Base-by-base conservation (phyloP, 352 stramenopile species). In the Phytophthora nicotianae region DNA sequence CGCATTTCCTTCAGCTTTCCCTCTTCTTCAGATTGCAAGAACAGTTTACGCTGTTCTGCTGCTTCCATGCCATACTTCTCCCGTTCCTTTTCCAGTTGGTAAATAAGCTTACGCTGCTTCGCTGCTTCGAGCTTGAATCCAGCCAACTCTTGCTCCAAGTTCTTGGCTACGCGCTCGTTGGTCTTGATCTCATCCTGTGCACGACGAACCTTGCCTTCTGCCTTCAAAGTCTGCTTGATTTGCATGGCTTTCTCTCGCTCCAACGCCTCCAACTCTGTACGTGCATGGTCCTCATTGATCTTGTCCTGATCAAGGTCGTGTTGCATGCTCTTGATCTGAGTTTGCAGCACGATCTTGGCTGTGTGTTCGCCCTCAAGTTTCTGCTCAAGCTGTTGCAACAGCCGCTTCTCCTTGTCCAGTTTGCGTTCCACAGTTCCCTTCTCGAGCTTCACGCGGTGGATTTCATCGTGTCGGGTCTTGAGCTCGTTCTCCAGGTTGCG, bases 11-110 rank as follows among this genome's bases (percentile, higher is more conserved):
- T 90, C 27, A 91, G 50, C 47, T 92, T 91, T 26, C 64, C 79
- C n/a, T 91, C 77, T 70, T 90, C 83, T 66, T 97, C 85, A 8
- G 88, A 74, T 52, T 95, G 75, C 32, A 93, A 60, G 58, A 93
- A 97, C 42, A 96, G 58, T 33, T 90, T 89, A 27, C 85, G 85
- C 58, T 97, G 91, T 60, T 95, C 84, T 1, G 76, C 77, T n/a
- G 84, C 84, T 38, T 95, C 86, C 63, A 91, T 90, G 6, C 91
- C 91, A 64, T 97, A 91, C 66, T 96, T 96, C 65, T 98, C 93
- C 8, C 91, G 86, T 63, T 98, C 93, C 56, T 97, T 96, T 73
- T 98, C 94, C 4, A 98, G 76, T 52, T 96, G 84, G 46, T 96
- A 95, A 20, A 97, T 93, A 19, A 96, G 69, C 65, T 97, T 97